These are phyloP conservation scores for Xylariales sp. DNA, from an alignment of 2,329 filamentous ascomycete species.

Conservation along the genomic window DNA sequence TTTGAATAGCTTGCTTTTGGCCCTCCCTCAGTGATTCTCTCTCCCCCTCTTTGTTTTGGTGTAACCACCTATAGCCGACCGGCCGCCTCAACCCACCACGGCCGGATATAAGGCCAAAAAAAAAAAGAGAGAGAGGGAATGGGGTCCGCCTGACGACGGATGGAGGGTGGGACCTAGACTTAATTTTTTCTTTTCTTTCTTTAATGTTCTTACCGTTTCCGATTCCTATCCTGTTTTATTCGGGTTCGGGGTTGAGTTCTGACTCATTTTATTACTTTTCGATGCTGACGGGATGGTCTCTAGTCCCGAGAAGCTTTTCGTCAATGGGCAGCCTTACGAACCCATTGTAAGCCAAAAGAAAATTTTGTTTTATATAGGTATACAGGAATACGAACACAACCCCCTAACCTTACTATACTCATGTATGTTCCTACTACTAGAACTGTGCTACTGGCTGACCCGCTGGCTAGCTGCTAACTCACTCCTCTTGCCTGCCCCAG, in stretches of 20 bases:
- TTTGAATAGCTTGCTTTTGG: conserved; percentile 8
- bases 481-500: conserved; percentile 1
- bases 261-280: too few relatives aligned
- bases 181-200: not conserved
- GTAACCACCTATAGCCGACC: not conserved
- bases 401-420: too few relatives aligned
- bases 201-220: not conserved
- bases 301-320: too few relatives aligned
- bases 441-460: not conserved
- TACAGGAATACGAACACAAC: too few relatives aligned
- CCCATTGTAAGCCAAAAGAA: too few relatives aligned
- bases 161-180: not conserved
- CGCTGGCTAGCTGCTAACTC: not conserved
- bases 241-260: too few relatives aligned
- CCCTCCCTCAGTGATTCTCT: not conserved
- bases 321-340: too few relatives aligned
- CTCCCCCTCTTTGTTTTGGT: not conserved
- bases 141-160: conserved; percentile 8
- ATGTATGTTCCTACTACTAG: too few relatives aligned
- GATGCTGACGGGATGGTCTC: too few relatives aligned
- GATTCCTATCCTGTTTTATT: too few relatives aligned
- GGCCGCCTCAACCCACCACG: not conserved
- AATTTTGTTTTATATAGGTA: too few relatives aligned
- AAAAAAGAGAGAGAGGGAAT: not conserved
- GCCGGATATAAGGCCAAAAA: not conserved